Base-by-base conservation (phyloP, 805 yeast genomes). In the Peterozyma toletana region DNA sequence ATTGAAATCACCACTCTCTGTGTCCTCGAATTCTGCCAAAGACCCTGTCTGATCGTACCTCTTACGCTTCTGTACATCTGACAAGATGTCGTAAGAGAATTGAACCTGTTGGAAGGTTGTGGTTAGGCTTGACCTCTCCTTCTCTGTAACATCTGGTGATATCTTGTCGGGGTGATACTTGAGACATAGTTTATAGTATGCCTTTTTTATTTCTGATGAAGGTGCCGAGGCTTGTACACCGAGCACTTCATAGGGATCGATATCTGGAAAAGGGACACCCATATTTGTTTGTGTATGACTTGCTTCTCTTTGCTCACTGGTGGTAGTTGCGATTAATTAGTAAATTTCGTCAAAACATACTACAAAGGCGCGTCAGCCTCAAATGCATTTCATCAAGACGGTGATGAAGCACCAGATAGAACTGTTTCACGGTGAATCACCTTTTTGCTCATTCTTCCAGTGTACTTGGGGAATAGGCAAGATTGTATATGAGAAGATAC, bases 21-120 rank as follows among this genome's bases (percentile, higher is more conserved):
- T 47, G 45, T 58, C 30, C 38, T 52, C 35, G 35, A 54, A 57
- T 1, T 73, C 79, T 7, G 68, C 73, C 30, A 80, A 55, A 2
- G 78, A 69, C 1, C 95, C 96, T 0, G 91, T 83, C n/a, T 60
- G 56, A 53, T 88, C 96, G 55, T 77, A 88, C 16, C 74, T 59
- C 37, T 66, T 66, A 29, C 87, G 67, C 49, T 75, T 72, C 33
- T 60, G 58, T 0, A 71, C 64, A 54, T 88, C 93, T 27, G 77
- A 68, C 21, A 88, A 64, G 0, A 88, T 70, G 37, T 81, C 67
- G 58, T 85, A 86, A 16, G 95, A 82, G 53, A 86, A 80, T 56
- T 86, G 90, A 15, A 88, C 71, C 51, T 75, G 64, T 41, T 87
- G 84, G 59, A 89, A 88, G 48, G 53, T 53, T n/a, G 33, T 39